These are phyloP conservation scores for Citrullus colocynthis DNA, from an alignment of 306 rosid genomes.

Conservation along the genomic window DNA sequence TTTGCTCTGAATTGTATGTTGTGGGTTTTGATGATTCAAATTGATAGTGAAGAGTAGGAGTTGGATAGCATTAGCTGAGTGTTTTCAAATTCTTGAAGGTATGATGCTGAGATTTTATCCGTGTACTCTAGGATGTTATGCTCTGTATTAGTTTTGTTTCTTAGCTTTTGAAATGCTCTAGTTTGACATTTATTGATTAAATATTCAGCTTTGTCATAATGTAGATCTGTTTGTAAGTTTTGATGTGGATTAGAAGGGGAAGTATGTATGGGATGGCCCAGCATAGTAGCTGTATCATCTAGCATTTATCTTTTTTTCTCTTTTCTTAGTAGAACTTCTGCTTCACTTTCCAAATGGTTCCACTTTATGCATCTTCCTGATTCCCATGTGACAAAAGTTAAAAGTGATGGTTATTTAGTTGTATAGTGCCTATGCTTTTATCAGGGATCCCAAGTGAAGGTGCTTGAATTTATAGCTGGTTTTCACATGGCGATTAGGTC, in stretches of 20 bases:
- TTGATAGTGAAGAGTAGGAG: neutral
- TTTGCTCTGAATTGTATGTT: neutral
- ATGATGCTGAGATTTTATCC: neutral
- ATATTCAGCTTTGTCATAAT: neutral
- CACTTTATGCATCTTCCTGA: neutral
- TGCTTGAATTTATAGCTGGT: neutral
- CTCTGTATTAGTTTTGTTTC: neutral
- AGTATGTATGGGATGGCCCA: neutral
- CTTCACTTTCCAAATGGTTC: neutral
- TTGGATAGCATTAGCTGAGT: neutral
- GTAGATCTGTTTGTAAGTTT: neutral
- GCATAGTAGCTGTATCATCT: neutral
- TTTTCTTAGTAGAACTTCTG: neutral
- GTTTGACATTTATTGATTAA: neutral
- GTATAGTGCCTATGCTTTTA: neutral
- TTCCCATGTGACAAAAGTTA: conserved; percentile 9
- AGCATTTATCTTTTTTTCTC: neutral
- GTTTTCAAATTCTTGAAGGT: neutral
- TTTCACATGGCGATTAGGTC: conserved; percentile 1
- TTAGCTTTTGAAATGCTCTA: neutral
- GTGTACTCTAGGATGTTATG: neutral
- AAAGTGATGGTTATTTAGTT: neutral
- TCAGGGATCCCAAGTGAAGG: neutral
- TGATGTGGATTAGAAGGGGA: neutral
- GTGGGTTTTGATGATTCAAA: neutral